Conservation (phyloP, 2,329 filamentous ascomycete genomes). For the Pyrenophora seminiperda region DNA sequence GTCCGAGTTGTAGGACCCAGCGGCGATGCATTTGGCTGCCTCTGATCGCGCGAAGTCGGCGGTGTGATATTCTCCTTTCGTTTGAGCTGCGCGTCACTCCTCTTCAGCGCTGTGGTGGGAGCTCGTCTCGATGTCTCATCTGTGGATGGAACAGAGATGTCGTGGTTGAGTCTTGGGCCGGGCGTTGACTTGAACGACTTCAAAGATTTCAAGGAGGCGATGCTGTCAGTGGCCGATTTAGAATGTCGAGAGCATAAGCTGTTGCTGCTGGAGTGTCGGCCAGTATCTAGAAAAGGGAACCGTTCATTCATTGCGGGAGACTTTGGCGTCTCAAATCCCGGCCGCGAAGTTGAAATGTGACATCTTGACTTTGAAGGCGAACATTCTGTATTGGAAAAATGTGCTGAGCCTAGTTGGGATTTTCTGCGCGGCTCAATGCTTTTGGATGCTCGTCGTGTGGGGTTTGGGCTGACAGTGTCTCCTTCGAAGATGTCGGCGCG, state of each 20-base stretch:
- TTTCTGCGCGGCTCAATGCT: background rate
- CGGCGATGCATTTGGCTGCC: conserved; percentile 1
- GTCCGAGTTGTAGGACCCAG: conserved; percentile 9
- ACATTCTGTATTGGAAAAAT: background rate
- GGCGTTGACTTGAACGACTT: conserved; percentile 16
- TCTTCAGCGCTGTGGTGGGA: conserved; percentile 11
- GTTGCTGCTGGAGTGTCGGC: conserved; percentile 36
- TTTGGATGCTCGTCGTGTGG: background rate
- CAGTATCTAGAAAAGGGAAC: conserved; percentile 49
- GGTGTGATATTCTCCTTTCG: conserved; percentile 37
- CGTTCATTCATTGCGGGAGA: conserved; percentile 53
- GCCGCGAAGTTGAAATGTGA: conserved; percentile 14
- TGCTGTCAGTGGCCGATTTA: conserved; percentile 21
- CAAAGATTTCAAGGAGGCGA: conserved; percentile 18
- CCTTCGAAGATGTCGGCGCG: too few species aligned
- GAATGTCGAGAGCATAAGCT: conserved; percentile 29
- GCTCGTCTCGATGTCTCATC: conserved; percentile 11
- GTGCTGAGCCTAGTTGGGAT: background rate
- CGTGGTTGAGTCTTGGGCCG: conserved; percentile 25
- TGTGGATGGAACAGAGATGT: conserved; percentile 21
- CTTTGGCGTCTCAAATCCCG: conserved; percentile 21
- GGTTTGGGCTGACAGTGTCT: too few species aligned
- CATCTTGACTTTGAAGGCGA: conserved; percentile 9
- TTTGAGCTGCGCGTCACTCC: conserved; percentile 9
- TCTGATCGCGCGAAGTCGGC: background rate